Evolutionary conservation across 768 basidiomycete genomes (phyloP), one percentile per base, ranked within the genome.

Genomic region (Leccinum boreale): DNA sequence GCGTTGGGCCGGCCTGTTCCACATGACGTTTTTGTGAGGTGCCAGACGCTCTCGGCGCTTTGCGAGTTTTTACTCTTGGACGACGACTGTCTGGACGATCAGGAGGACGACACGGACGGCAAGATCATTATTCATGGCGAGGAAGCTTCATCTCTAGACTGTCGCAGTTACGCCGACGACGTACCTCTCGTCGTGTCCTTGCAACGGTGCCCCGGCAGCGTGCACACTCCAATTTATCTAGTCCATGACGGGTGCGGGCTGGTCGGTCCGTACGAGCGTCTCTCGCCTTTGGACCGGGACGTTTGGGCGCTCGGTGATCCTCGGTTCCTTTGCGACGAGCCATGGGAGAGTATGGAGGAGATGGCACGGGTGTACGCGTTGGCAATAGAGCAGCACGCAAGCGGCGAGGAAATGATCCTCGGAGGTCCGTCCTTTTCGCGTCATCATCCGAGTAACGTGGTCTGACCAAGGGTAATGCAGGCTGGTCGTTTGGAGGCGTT

Each of bases 401-500:
- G 67, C 6, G 78, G 74, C 4, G 73, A 76, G 1, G 14, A 39
- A 4, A 62, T 87, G 14, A 67, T 87, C 0, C 65, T 89, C 3
- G 87, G 87, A 68, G 88, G 88, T 85, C 59, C 53, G 77, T 57
- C 42, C 2, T 11, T 19, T n/a, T 26, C 31, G 23, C 17, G 5
- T 53, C 11, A 4, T 0, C 23, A 5, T 48, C 1, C 5, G n/a
- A 23, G 21, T 53, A 23, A 19, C 6, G 58, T 21, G 0, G 4
- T 28, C 44, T 58, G 6, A 56, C 31, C 2, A 23, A 8, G 10
- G 2, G 35, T 5, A 3, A 19, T 29, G 2, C 54, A 90, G 89
- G 89, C 0, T 91, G 88, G 88, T 91, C 89, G 3, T 87, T 91
- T 60, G 89, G 89, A 12, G 89, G 88, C 2, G 83, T 89, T 4